phyloP scores from a whole-genome alignment of 257 asterid genomes.

The Solanum chaucha region DNA sequence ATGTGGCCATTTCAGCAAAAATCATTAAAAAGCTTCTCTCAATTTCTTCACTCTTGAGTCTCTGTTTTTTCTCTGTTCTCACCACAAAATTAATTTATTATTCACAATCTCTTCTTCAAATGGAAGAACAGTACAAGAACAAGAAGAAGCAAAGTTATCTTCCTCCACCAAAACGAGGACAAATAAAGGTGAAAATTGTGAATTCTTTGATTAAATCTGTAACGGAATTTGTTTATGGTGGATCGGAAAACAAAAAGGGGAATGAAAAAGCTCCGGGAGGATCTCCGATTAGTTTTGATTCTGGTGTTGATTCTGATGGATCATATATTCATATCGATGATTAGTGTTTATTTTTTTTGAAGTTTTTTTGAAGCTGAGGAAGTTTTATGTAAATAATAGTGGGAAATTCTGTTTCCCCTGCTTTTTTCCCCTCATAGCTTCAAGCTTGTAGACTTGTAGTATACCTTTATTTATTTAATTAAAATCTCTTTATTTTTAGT shows the following conservation, averaged over 20 bases:
- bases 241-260: not conserved
- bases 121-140: not conserved
- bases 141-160: not conserved
- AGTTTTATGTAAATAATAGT: not conserved
- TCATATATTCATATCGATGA: not conserved
- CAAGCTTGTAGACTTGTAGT: not conserved
- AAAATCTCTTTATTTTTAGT: not conserved
- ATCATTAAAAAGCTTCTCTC: not conserved
- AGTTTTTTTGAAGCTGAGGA: not conserved
- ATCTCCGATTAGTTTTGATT: not conserved
- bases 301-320: not conserved
- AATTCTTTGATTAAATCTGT: not conserved
- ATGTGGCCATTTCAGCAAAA: not conserved
- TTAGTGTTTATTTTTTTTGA: not conserved
- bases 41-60: not conserved
- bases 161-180: conserved; percentile 6
- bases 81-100: not conserved
- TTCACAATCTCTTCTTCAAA: not conserved
- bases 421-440: not conserved
- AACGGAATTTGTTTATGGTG: not conserved
- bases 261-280: not conserved
- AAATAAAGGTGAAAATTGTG: not conserved
- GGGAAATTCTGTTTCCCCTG: not conserved
- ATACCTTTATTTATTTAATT: not conserved
- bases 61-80: not conserved